Evolutionary conservation across 257 asterid genomes (phyloP).

Genomic region (Fraxinus pennsylvanica): DNA sequence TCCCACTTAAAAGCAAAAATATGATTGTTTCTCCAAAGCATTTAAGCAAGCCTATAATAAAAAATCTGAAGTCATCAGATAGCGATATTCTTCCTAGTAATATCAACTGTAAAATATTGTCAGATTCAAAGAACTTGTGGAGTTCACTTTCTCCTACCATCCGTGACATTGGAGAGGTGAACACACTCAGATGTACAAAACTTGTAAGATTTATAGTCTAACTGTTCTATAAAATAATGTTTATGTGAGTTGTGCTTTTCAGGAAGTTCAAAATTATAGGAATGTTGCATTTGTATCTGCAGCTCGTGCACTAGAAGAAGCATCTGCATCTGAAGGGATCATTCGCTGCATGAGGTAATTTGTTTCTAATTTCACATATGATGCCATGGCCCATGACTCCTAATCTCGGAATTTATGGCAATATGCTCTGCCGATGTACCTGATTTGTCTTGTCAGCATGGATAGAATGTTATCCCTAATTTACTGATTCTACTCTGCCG

Average conservation of each 20-base stretch:
- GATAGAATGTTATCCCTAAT: neutral
- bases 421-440: neutral
- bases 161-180: slow-evolving; percentile 73
- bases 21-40: slow-evolving; percentile 51
- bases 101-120: slow-evolving; percentile 40
- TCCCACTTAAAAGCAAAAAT: slow-evolving; percentile 73
- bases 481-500: neutral
- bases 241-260: slow-evolving; percentile 21
- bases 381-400: neutral
- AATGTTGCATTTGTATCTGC: slow-evolving; percentile 60
- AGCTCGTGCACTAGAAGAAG: slow-evolving; percentile 79
- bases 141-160: slow-evolving; percentile 58
- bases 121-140: slow-evolving; percentile 55
- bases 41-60: slow-evolving; percentile 35
- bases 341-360: slow-evolving; percentile 70
- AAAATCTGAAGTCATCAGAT: slow-evolving; percentile 42
- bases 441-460: neutral
- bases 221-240: neutral
- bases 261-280: slow-evolving; percentile 60
- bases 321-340: slow-evolving; percentile 63
- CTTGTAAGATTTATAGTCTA: neutral
- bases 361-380: neutral
- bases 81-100: slow-evolving; percentile 39
- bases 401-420: neutral
- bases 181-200: neutral